A percentile compares a stretch with the other conserved stretches of the same genome.
phyloP scores from a whole-genome alignment of 495 filamentous ascomycete genomes.

The Hamigera avellanea region DNA sequence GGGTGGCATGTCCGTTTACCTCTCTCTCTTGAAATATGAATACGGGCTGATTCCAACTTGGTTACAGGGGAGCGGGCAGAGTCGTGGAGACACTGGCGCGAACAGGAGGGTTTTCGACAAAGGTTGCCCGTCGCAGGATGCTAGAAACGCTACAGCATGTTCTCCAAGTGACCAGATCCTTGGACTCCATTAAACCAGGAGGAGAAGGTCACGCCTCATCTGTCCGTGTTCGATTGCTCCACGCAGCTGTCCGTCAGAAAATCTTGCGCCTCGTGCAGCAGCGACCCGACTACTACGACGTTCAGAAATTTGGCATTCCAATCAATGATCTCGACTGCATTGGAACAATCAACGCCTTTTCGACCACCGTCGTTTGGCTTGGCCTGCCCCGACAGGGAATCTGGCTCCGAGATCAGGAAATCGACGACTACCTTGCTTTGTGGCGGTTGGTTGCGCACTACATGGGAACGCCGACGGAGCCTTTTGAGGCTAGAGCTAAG shows the following conservation, averaged over 20 bases:
- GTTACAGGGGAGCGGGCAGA: slow-evolving; percentile 35
- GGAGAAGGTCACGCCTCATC: slow-evolving; percentile 58
- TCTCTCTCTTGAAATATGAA: neutral
- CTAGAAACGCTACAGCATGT: slow-evolving; percentile 69
- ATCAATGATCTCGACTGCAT: slow-evolving; percentile 68
- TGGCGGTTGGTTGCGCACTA: slow-evolving; percentile 68
- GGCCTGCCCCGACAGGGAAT: slow-evolving; percentile 64
- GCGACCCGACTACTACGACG: slow-evolving; percentile 51
- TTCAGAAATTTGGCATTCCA: slow-evolving; percentile 48
- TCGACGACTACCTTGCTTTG: slow-evolving; percentile 56
- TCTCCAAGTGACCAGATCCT: slow-evolving; percentile 54
- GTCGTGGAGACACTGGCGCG: slow-evolving; percentile 66
- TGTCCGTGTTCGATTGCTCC: slow-evolving; percentile 63
- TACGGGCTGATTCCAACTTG: slow-evolving; percentile 4
- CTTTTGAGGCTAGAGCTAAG: slow-evolving; percentile 39
- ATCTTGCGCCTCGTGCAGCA: slow-evolving; percentile 47
- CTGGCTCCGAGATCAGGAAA: slow-evolving; percentile 48
- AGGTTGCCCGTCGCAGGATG: slow-evolving; percentile 55
- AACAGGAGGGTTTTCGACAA: slow-evolving; percentile 66
- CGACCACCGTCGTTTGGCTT: slow-evolving; percentile 52
- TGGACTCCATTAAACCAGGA: slow-evolving; percentile 54
- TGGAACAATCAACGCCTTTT: slow-evolving; percentile 59
- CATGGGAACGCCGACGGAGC: slow-evolving; percentile 52
- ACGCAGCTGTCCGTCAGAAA: slow-evolving; percentile 55
- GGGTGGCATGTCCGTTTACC: slow-evolving; percentile 24